These are phyloP conservation scores for Claviceps monticola DNA, from an alignment of 2,329 filamentous ascomycete genomes.

Conservation along the genomic window DNA sequence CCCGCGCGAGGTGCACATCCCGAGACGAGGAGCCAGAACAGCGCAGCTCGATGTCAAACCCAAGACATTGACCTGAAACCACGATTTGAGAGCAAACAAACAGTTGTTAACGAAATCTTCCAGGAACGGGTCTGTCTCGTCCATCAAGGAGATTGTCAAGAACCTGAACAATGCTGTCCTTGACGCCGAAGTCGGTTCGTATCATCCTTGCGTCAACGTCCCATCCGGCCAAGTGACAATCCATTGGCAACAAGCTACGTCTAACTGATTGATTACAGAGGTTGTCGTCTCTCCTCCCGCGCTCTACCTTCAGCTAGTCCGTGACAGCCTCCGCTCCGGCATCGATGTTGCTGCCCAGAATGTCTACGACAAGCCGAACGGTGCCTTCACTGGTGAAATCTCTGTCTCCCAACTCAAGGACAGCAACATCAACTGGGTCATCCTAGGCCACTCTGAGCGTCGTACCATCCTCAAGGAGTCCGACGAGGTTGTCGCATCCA, in stretches of 20 bases:
- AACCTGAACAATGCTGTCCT: conserved; percentile 79
- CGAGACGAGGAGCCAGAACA: conserved; percentile 14
- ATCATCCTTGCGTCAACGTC: conserved; percentile 1
- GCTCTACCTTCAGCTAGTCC: conserved; percentile 80
- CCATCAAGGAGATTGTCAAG: conserved; percentile 80
- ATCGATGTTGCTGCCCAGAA: conserved; percentile 91
- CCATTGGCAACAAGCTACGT: neutral
- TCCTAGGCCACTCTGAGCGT: conserved; percentile 91
- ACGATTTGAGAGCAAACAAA: neutral
- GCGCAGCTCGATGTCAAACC: conserved; percentile 10
- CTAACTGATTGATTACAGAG: conserved; percentile 39
- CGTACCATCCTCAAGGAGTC: conserved; percentile 79
- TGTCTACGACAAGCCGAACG: conserved; percentile 92
- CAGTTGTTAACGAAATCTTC: conserved; percentile 5
- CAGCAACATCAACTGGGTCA: conserved; percentile 73
- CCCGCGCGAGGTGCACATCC: conserved; percentile 6
- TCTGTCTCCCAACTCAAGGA: conserved; percentile 85
- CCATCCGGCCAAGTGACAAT: neutral
- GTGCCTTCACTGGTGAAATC: conserved; percentile 95
- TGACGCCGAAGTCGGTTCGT: conserved; percentile 59
- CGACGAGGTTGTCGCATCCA: conserved; percentile 74
- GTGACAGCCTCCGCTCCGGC: conserved; percentile 59
- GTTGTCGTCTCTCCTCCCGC: conserved; percentile 86
- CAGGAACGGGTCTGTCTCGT: conserved; percentile 86
- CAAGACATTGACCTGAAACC: neutral